Evolutionary conservation across 1,284 basidiomycete genomes (phyloP).

Genomic region (Moesziomyces sp.): DNA sequence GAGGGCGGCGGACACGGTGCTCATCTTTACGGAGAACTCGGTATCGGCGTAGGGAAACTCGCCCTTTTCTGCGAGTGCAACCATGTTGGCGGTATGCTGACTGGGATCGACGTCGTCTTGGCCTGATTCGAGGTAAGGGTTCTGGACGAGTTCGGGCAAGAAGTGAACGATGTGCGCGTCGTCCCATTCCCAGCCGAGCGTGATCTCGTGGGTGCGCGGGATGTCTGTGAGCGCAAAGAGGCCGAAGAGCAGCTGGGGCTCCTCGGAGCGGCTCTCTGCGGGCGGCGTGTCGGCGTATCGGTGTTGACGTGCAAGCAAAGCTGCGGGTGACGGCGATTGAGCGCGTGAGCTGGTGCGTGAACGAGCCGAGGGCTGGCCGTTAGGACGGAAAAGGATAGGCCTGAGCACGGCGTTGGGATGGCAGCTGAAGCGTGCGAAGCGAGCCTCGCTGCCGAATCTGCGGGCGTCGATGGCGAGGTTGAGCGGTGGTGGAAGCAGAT

Average conservation of each 20-base stretch:
- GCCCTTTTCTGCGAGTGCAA: slow-evolving; percentile 51
- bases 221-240: slow-evolving; percentile 84
- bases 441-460: slow-evolving; percentile 78
- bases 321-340: slow-evolving; percentile 19
- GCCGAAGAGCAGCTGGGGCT: slow-evolving; percentile 77
- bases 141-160: slow-evolving; percentile 77
- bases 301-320: slow-evolving; percentile 16
- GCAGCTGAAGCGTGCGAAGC: slow-evolving; percentile 86
- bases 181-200: slow-evolving; percentile 96
- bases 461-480: slow-evolving; percentile 85
- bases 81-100: slow-evolving; percentile 45
- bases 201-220: slow-evolving; percentile 83
- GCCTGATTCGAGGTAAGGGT: slow-evolving; percentile 48
- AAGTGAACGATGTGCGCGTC: slow-evolving; percentile 87
- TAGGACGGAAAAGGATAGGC: slow-evolving; percentile 75
- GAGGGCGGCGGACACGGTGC: slow-evolving; percentile 56
- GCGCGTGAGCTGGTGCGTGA: slow-evolving; percentile 40
- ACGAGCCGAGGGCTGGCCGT: slow-evolving; percentile 24
- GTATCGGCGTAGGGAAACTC: slow-evolving; percentile 65
- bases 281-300: slow-evolving; percentile 49
- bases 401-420: slow-evolving; percentile 87
- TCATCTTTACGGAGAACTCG: slow-evolving; percentile 60
- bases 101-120: slow-evolving; percentile 27
- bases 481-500: slow-evolving; percentile 81
- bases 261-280: slow-evolving; percentile 58